A percentile compares a stretch with the other conserved stretches of the same genome.
phyloP scores from a whole-genome alignment of 305 asterid species.

The Rubia occidens region DNA sequence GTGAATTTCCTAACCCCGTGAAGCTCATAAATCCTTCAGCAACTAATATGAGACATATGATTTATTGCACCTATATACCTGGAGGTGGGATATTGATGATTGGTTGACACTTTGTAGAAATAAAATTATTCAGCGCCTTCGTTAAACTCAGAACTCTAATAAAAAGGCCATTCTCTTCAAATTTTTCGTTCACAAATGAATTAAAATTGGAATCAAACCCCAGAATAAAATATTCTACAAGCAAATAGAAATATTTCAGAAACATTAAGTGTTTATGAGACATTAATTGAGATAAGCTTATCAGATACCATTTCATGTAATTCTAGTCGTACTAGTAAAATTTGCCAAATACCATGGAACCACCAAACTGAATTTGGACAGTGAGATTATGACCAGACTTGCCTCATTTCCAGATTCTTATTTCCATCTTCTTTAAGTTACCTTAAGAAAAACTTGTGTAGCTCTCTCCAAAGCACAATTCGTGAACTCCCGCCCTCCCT shows the following conservation, averaged over 20 bases:
- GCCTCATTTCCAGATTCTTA: neutral
- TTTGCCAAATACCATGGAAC: neutral
- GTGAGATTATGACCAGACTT: neutral
- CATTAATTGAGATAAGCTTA: neutral
- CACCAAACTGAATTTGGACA: neutral
- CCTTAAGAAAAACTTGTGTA: slow-evolving; percentile 66
- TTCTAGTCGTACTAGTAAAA: neutral
- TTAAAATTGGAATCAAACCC: too few species aligned
- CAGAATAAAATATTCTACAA: neutral
- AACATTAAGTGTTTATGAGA: neutral
- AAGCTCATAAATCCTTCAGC: neutral
- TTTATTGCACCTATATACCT: neutral
- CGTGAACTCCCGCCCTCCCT: slow-evolving; percentile 71
- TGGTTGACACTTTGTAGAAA: too few species aligned
- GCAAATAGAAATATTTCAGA: neutral
- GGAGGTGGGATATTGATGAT: neutral
- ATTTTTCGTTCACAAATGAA: neutral
- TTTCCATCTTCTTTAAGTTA: slow-evolving; percentile 15
- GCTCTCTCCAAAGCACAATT: slow-evolving; percentile 66
- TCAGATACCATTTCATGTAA: neutral
- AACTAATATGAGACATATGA: neutral
- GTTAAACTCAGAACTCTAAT: too few species aligned
- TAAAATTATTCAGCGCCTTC: neutral
- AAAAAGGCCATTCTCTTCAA: neutral
- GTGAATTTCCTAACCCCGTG: neutral